A percentile compares a stretch with the other conserved stretches of the same genome.
phyloP scores from a whole-genome alignment of 441 rosid species.

The Gossypium davidsonii region DNA sequence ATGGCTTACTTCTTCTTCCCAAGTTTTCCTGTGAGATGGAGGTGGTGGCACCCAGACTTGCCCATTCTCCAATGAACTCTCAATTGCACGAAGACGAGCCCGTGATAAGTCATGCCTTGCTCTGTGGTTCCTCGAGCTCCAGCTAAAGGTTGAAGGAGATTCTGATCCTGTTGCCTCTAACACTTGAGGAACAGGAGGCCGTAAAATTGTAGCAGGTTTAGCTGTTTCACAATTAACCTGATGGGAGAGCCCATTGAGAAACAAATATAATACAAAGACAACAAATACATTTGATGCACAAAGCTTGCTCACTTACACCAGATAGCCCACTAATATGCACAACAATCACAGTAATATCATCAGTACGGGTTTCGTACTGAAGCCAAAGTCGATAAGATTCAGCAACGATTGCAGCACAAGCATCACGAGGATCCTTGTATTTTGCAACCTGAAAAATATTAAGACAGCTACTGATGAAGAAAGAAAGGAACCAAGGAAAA shows the following conservation, averaged over 20 bases:
- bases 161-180: constrained; percentile 80
- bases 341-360: constrained; percentile 95
- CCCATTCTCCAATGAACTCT: constrained; percentile 87
- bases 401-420: constrained; percentile 99
- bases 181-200: constrained; percentile 64
- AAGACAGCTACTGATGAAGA: not conserved
- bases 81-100: constrained; percentile 93
- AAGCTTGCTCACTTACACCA: constrained; percentile 43
- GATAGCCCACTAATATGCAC: constrained; percentile 78
- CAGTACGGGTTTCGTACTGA: constrained; percentile 99
- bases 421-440: constrained; percentile 95
- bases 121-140: constrained; percentile 72
- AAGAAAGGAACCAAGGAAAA: not conserved
- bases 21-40: constrained; percentile 88
- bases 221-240: constrained; percentile 55
- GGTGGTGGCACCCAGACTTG: constrained; percentile 89
- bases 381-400: constrained; percentile 99
- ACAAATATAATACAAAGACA: constrained; percentile 15
- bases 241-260: constrained; percentile 15
- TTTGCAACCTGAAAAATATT: constrained; percentile 66
- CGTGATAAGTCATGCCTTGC: constrained; percentile 89
- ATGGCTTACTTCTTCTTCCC: constrained; percentile 93
- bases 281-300: not conserved
- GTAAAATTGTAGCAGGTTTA: constrained; percentile 35
- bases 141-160: constrained; percentile 75